A percentile compares a stretch with the other conserved stretches of the same genome.
Evolutionary conservation across 73 alveolate genomes (phyloP).

Genomic region (Effrenium voratum): DNA sequence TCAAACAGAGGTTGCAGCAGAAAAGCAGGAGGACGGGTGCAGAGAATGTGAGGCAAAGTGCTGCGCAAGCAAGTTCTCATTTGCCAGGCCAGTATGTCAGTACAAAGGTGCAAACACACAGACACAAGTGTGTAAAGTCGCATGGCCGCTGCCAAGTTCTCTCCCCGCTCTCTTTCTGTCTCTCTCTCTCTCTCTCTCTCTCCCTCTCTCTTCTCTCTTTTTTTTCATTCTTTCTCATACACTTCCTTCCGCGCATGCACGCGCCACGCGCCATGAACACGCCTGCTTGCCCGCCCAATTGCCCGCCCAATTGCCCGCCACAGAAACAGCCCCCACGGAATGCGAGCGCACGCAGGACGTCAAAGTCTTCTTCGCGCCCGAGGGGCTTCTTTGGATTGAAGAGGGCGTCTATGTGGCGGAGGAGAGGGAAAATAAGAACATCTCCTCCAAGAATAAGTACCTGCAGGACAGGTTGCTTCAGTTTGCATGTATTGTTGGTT

Average conservation of each 20-base stretch:
- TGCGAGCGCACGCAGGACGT: too few species aligned
- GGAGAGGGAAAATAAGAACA: conserved; percentile 62
- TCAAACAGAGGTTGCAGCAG: neutral
- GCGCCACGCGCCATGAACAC: too few species aligned
- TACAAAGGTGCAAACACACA: neutral
- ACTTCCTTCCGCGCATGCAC: too few species aligned
- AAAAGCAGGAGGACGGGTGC: neutral
- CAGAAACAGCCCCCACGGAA: too few species aligned
- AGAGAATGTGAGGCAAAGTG: neutral
- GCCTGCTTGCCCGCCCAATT: too few species aligned
- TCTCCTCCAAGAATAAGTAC: conserved; percentile 67
- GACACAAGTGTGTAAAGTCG: neutral
- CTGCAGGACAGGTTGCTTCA: too few species aligned
- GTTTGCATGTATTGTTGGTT: too few species aligned
- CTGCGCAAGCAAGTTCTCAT: neutral
- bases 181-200: too few species aligned
- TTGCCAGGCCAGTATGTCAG: neutral
- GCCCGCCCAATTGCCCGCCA: too few species aligned
- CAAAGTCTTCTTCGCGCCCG: conserved; percentile 81
- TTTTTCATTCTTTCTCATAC: too few species aligned
- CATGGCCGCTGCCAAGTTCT: neutral
- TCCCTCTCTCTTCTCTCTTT: too few species aligned
- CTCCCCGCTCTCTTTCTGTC: too few species aligned
- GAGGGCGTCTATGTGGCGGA: conserved; percentile 92
- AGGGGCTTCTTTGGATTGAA: conserved; percentile 82